A percentile compares a stretch with the other conserved stretches of the same genome.
phyloP scores from a whole-genome alignment of 176 grass and related monocot genomes.

The Carex scoparia region DNA sequence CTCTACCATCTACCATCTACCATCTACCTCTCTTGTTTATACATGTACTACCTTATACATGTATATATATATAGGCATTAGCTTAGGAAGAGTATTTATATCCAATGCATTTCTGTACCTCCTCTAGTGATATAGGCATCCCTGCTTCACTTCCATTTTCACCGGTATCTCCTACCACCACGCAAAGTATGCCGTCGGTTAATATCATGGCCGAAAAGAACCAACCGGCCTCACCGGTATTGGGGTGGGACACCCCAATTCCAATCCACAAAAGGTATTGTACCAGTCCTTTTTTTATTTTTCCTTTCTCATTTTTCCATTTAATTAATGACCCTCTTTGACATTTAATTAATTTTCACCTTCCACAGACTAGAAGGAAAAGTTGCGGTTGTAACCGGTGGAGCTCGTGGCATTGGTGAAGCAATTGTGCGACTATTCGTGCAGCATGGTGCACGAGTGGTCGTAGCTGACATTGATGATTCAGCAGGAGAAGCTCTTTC shows the following conservation, averaged over 20 bases:
- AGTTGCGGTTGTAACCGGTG: conserved; percentile 81
- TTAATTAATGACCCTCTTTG: not conserved
- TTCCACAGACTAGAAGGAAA: conserved; percentile 68
- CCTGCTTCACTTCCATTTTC: conserved; percentile 28
- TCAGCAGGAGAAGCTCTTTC: conserved; percentile 42
- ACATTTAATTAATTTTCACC: not conserved
- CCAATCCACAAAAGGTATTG: conserved; percentile 64
- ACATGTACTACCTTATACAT: not conserved
- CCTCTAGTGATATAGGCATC: conserved; percentile 18
- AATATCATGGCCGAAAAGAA: conserved; percentile 39
- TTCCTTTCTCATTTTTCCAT: not conserved
- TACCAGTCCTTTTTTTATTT: not conserved
- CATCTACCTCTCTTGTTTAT: not conserved
- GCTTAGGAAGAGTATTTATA: not conserved
- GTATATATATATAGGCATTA: not conserved
- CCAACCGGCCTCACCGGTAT: conserved; percentile 39
- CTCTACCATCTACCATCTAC: not conserved
- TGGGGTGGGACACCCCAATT: conserved; percentile 53
- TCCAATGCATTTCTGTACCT: not conserved
- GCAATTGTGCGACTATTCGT: conserved; percentile 63
- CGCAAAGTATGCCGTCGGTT: conserved; percentile 44
- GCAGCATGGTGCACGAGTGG: conserved; percentile 61
- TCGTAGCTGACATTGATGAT: conserved; percentile 74
- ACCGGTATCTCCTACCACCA: conserved; percentile 1
- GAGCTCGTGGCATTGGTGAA: conserved; percentile 76